Evolutionary conservation across 164 flowering plant species (phyloP), one percentile per base, ranked within the genome.

Genomic region (Umbellularia californica): DNA sequence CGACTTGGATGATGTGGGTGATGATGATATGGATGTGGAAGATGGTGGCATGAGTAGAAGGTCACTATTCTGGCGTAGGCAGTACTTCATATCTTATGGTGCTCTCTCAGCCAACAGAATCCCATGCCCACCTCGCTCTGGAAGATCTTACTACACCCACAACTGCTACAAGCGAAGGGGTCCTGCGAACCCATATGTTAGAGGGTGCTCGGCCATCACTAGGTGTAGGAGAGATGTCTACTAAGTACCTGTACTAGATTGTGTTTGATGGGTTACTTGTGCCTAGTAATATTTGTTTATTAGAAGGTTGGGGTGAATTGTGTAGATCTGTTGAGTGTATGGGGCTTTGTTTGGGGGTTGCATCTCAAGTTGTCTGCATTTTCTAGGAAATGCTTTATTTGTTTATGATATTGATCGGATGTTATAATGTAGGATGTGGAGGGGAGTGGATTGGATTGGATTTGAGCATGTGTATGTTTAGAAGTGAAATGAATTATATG

Each of bases 1-100:
- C 14, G 82, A 74, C 51, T 27, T 24, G 1, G 41, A 14, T 27
- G 69, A 7, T 20, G 30, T 27, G 17, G 69, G 11, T 24, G 69
- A 28, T 66, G 69, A 17, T 4, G 41, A 66, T 19, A 28, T 28
- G 27, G 72, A 74, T 19, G 75, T 10, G 5, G 74, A 69, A n/a
- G 77, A 69, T 3, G 75, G 74, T 4, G 82, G 28, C 3, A 47
- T 27, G 13, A 81, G 67, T 19, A 75, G 94, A 7, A 85, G 97
- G 70, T 85, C 93, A 55, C 79, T 87, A 66, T 87, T 82, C 63
- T 90, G 92, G 90, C 22, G 75, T 23, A 70, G 65, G 47, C 77
- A 72, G 58, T 90, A 88, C 80, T 92, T 90, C 82, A 92, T 92
- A 22, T 90, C 94, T 13, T 92, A 92, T 69, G 92, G 94, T 1